phyloP scores from a whole-genome alignment of 345 rosid genomes.

The Anastatica hierochuntica region DNA sequence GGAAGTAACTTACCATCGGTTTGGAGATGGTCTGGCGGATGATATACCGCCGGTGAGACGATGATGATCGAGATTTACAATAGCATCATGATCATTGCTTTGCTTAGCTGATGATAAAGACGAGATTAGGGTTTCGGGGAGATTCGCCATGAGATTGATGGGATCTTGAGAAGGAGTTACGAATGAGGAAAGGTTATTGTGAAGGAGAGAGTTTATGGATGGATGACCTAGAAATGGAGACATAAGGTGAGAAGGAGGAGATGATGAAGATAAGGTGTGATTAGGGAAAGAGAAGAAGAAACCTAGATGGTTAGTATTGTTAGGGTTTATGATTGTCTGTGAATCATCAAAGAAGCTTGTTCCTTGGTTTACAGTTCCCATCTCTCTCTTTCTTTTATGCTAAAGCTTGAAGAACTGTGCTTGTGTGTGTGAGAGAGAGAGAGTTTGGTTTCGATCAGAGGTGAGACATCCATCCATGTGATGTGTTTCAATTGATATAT shows the following conservation, averaged over 20 bases:
- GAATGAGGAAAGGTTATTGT: too few species aligned
- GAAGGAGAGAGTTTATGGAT: too few species aligned
- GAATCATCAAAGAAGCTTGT: constrained; percentile 55
- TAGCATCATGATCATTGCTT: constrained; percentile 21
- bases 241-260: too few species aligned
- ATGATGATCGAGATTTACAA: constrained; percentile 13
- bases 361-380: constrained; percentile 48
- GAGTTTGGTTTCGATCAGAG: too few species aligned
- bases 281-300: constrained; percentile 43
- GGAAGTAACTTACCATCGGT: constrained; percentile 87
- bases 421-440: neutral
- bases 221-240: constrained; percentile 17
- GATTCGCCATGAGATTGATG: constrained; percentile 34
- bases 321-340: constrained; percentile 28
- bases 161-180: constrained; percentile 23
- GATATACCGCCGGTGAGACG: constrained; percentile 30
- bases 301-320: constrained; percentile 38
- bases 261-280: constrained; percentile 17
- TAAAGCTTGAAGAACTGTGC: neutral
- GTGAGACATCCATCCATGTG: too few species aligned
- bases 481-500: too few species aligned
- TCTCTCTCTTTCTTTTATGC: constrained; percentile 22
- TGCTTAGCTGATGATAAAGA: constrained; percentile 25
- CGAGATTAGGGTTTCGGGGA: constrained; percentile 52
- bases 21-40: constrained; percentile 37